Conservation (phyloP, 139 green algal species). For the Chlamydomonas sphaeroides region DNA sequence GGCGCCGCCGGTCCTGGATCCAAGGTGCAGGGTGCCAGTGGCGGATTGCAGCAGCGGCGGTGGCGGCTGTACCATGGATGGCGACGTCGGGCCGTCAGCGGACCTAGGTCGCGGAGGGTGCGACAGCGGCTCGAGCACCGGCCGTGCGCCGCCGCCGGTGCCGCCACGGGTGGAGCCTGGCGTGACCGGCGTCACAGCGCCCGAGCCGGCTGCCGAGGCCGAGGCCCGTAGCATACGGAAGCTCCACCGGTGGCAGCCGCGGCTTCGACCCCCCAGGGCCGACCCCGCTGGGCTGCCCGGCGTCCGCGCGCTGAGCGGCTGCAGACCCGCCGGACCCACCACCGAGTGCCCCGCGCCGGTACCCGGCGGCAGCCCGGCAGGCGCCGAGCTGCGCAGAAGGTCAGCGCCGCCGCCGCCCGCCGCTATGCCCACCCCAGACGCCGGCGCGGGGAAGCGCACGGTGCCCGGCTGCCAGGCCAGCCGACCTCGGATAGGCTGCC, state of each 20-base stretch:
- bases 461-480: slow-evolving; percentile 27
- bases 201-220: too few relatives aligned
- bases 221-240: not conserved
- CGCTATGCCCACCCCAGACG: too few relatives aligned
- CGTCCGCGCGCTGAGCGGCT: not conserved
- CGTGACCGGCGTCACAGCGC: not conserved
- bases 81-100: not conserved
- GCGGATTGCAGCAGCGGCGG: too few relatives aligned
- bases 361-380: not conserved
- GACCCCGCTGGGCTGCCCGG: too few relatives aligned
- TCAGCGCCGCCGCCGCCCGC: not conserved
- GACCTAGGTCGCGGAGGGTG: slow-evolving; percentile 18
- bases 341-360: not conserved
- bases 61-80: too few relatives aligned
- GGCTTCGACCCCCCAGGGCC: too few relatives aligned
- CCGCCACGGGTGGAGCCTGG: not conserved
- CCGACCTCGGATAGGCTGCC: too few relatives aligned
- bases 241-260: not conserved
- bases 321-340: not conserved
- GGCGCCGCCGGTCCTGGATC: too few relatives aligned
- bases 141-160: not conserved
- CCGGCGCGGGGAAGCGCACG: slow-evolving; percentile 13
- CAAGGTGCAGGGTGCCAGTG: too few relatives aligned
- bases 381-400: too few relatives aligned
- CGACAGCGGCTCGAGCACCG: slow-evolving; percentile 8